phyloP scores from a whole-genome alignment of 768 basidiomycete genomes.

The Boletellus sp. region DNA sequence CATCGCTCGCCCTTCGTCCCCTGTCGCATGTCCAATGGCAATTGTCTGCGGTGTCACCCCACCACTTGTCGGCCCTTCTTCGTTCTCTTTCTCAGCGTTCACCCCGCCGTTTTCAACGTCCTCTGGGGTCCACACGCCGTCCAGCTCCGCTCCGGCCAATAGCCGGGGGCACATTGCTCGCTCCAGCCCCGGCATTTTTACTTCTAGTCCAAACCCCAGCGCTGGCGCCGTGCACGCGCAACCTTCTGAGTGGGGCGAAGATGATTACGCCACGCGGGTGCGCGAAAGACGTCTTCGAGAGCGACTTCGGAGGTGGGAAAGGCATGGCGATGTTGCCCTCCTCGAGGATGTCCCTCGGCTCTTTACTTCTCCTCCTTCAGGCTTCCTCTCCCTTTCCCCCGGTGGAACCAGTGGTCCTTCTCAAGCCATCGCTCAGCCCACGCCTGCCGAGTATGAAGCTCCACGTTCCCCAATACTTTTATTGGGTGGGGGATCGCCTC shows the following conservation, averaged over 20 bases:
- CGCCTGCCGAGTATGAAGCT: constrained; percentile 27
- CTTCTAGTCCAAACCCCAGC: constrained; percentile 34
- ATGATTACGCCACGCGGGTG: constrained; percentile 58
- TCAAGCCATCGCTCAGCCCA: constrained; percentile 21
- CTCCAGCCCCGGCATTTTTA: constrained; percentile 22
- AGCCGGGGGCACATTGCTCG: constrained; percentile 17
- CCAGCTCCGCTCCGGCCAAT: not conserved
- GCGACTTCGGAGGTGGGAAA: constrained; percentile 73
- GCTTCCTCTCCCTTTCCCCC: constrained; percentile 4
- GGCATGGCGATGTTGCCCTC: constrained; percentile 49
- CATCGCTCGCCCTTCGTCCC: constrained; percentile 54
- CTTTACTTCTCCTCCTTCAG: constrained; percentile 26
- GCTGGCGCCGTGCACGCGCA: not conserved
- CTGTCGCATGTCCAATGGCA: constrained; percentile 64
- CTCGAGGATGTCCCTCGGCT: constrained; percentile 62
- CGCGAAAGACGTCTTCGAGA: constrained; percentile 71
- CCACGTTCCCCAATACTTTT: constrained; percentile 24
- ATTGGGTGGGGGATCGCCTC: constrained; percentile 19
- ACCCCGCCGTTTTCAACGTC: constrained; percentile 11
- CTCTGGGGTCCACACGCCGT: constrained; percentile 11
- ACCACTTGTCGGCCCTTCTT: constrained; percentile 51
- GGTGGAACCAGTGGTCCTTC: constrained; percentile 1
- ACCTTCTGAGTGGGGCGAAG: constrained; percentile 58
- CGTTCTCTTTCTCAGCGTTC: constrained; percentile 13
- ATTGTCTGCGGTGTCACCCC: constrained; percentile 90